A percentile compares a stretch with the other conserved stretches of the same genome.
Evolutionary conservation across 2,329 filamentous ascomycete species (phyloP).

Genomic region (Talaromyces sp.): DNA sequence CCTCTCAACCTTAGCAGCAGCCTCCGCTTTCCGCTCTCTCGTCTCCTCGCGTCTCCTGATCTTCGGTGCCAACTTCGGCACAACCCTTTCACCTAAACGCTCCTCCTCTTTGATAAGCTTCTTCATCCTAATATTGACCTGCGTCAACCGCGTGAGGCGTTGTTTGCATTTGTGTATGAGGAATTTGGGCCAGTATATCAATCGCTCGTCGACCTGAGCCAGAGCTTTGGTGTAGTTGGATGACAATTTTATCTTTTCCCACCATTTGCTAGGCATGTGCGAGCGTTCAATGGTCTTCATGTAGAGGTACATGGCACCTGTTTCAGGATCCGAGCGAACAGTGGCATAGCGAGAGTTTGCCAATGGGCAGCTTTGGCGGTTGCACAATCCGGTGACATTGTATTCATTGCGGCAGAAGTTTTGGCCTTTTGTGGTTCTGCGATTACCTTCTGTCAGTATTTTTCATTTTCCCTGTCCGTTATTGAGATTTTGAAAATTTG

Average conservation of each 20-base stretch:
- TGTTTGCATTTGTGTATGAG: constrained; percentile 95
- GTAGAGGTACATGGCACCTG: constrained; percentile 85
- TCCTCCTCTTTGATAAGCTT: constrained; percentile 85
- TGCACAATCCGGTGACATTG: constrained; percentile 80
- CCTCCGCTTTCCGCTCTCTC: constrained; percentile 71
- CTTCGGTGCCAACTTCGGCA: constrained; percentile 89
- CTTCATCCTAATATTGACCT: constrained; percentile 76
- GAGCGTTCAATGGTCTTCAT: constrained; percentile 92
- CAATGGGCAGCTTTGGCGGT: constrained; percentile 82
- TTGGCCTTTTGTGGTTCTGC: constrained; percentile 74
- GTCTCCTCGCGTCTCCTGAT: constrained; percentile 72
- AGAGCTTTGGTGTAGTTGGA: constrained; percentile 89
- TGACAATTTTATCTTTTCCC: constrained; percentile 88
- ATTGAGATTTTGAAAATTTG: neutral
- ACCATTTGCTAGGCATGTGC: constrained; percentile 85
- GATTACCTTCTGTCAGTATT: constrained; percentile 15
- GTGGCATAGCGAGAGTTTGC: constrained; percentile 93
- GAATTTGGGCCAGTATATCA: constrained; percentile 95
- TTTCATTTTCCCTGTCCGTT: neutral
- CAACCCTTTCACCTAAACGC: constrained; percentile 79
- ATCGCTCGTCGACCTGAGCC: constrained; percentile 75
- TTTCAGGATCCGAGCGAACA: constrained; percentile 74
- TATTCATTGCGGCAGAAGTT: constrained; percentile 96
- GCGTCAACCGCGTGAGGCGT: constrained; percentile 82
- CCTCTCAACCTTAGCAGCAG: constrained; percentile 87